Percentiles rank a stretch among this genome's conserved stretches.
Evolutionary conservation across 2,329 filamentous ascomycete genomes (phyloP).

Genomic region (Blastomyces emzantsi): DNA sequence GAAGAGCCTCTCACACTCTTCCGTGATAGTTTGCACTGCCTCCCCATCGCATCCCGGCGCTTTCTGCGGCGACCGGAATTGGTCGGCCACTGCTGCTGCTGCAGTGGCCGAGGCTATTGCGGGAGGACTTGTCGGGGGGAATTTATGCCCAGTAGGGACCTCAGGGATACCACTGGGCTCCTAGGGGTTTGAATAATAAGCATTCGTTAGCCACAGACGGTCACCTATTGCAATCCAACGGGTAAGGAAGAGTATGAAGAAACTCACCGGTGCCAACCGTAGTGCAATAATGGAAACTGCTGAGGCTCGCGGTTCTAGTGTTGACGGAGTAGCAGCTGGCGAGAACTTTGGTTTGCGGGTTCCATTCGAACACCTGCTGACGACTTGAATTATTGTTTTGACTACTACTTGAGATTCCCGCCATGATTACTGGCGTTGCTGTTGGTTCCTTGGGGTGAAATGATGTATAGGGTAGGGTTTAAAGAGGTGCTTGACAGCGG

Average conservation of each 20-base stretch:
- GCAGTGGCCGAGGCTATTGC: constrained; percentile 62
- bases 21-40: constrained; percentile 93
- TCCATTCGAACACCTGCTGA: constrained; percentile 51
- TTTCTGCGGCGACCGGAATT: background rate
- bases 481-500: no score
- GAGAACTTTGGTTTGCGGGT: constrained; percentile 60
- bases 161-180: constrained; percentile 93
- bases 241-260: background rate
- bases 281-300: constrained; percentile 93
- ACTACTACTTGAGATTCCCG: constrained; percentile 45
- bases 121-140: constrained; percentile 81
- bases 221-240: background rate
- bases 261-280: constrained; percentile 67
- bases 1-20: constrained; percentile 99
- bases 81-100: constrained; percentile 20
- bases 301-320: constrained; percentile 56
- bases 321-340: constrained; percentile 88
- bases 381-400: constrained; percentile 57
- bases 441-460: background rate
- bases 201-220: constrained; percentile 8
- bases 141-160: constrained; percentile 79
- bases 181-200: constrained; percentile 32
- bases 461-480: background rate
- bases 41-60: constrained; percentile 57
- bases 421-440: constrained; percentile 1